Evolutionary conservation across 768 basidiomycete species (phyloP).

Genomic region (Russula sp.): DNA sequence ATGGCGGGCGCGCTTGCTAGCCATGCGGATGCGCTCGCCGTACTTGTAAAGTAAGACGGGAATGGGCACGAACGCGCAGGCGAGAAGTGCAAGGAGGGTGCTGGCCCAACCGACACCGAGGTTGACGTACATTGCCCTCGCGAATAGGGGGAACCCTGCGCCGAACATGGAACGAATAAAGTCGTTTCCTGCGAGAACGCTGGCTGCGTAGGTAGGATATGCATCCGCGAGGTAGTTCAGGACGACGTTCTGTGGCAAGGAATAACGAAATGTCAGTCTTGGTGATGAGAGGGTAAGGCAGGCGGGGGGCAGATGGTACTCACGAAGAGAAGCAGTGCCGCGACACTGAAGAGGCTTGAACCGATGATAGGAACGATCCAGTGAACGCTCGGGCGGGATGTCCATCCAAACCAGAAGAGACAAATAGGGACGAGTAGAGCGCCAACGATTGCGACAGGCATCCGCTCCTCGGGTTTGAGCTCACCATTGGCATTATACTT

Average conservation of each 20-base stretch:
- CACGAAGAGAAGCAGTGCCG: constrained; percentile 29
- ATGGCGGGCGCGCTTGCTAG: constrained; percentile 21
- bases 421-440: constrained; percentile 29
- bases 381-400: constrained; percentile 26
- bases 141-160: constrained; percentile 19
- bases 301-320: constrained; percentile 16
- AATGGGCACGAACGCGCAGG: constrained; percentile 25
- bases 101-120: constrained; percentile 26
- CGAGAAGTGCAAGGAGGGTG: constrained; percentile 26
- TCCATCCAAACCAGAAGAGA: constrained; percentile 32
- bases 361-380: constrained; percentile 34
- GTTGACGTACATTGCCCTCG: constrained; percentile 23
- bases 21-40: constrained; percentile 17
- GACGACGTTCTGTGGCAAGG: constrained; percentile 12
- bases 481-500: constrained; percentile 18
- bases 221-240: constrained; percentile 29
- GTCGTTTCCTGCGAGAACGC: constrained; percentile 31
- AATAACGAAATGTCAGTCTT: neutral
- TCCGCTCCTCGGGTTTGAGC: constrained; percentile 27
- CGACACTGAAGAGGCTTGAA: constrained; percentile 29
- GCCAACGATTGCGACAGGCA: constrained; percentile 31
- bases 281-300: constrained; percentile 15
- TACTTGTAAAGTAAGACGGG: constrained; percentile 20
- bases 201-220: constrained; percentile 29
- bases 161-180: constrained; percentile 28